A percentile compares a stretch with the other conserved stretches of the same genome.
phyloP scores from a whole-genome alignment of 306 rosid genomes.

The Abrus precatorius region DNA sequence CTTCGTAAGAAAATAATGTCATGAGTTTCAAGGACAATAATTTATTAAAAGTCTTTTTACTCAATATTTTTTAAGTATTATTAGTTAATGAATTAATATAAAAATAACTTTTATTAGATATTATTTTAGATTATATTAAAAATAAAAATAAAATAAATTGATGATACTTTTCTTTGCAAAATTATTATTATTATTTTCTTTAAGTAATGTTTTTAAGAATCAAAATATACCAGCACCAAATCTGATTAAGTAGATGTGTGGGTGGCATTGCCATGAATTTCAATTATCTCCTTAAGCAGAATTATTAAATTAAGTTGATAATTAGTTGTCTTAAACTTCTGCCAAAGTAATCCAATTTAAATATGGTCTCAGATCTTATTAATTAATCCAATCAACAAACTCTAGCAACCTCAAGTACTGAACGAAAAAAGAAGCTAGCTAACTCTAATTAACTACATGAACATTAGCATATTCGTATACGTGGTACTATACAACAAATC shows the following conservation, averaged over 20 bases:
- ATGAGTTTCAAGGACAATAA: neutral
- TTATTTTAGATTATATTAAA: no score
- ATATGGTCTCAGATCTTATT: neutral
- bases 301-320: no score
- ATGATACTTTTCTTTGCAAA: no score
- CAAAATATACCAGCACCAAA: no score
- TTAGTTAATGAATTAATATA: no score
- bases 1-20: neutral
- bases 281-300: neutral
- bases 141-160: no score
- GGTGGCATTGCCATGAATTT: neutral
- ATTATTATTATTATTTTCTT: no score
- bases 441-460: neutral
- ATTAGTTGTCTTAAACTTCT: conserved; percentile 7
- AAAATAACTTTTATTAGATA: no score
- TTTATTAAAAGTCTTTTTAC: no score
- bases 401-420: no score
- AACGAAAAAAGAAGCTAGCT: neutral
- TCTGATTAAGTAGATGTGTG: neutral
- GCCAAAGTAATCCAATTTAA: neutral
- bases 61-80: no score
- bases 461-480: neutral
- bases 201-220: no score
- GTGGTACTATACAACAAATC: neutral
- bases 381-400: neutral